phyloP scores from a whole-genome alignment of 2,329 filamentous ascomycete genomes.

The Hypoxylon rubiginosum region DNA sequence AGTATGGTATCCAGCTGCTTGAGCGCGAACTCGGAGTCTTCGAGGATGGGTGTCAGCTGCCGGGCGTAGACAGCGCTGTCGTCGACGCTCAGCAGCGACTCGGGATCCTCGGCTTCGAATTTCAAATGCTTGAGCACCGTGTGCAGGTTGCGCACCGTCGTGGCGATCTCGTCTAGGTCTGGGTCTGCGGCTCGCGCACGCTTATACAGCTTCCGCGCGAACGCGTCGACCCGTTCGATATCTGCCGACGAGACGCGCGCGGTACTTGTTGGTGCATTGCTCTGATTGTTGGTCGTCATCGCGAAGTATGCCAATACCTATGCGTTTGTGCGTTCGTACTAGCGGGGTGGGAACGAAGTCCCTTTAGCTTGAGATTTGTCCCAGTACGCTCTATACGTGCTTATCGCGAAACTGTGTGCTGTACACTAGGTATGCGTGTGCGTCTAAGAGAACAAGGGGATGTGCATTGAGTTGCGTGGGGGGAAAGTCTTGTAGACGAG shows the following conservation, averaged over 20 bases:
- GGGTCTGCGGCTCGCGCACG: conserved; percentile 64
- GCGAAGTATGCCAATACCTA: not conserved
- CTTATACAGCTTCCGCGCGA: conserved; percentile 68
- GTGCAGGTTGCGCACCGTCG: conserved; percentile 66
- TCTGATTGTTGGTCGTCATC: conserved; percentile 36
- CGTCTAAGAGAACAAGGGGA: conserved; percentile 5
- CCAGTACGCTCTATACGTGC: not conserved
- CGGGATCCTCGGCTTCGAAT: conserved; percentile 68
- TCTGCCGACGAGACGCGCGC: conserved; percentile 54
- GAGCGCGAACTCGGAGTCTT: conserved; percentile 68
- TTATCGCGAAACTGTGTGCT: conserved; percentile 10
- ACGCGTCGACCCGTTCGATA: conserved; percentile 69
- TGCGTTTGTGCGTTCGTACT: not conserved
- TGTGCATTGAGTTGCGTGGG: conserved; percentile 18
- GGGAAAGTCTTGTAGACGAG: conserved; percentile 1
- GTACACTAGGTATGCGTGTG: not conserved
- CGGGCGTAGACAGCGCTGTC: conserved; percentile 60
- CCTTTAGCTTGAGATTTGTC: conserved; percentile 19
- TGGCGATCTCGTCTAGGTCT: conserved; percentile 64
- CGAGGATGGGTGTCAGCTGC: conserved; percentile 65
- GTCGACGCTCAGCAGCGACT: conserved; percentile 65
- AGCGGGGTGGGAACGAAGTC: conserved; percentile 26
- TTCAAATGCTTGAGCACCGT: conserved; percentile 70
- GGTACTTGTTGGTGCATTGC: conserved; percentile 13
- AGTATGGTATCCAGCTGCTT: conserved; percentile 68